A percentile compares a stretch with the other conserved stretches of the same genome.
Evolutionary conservation across 306 rosid genomes (phyloP).

Genomic region (Astragalus membranaceus): DNA sequence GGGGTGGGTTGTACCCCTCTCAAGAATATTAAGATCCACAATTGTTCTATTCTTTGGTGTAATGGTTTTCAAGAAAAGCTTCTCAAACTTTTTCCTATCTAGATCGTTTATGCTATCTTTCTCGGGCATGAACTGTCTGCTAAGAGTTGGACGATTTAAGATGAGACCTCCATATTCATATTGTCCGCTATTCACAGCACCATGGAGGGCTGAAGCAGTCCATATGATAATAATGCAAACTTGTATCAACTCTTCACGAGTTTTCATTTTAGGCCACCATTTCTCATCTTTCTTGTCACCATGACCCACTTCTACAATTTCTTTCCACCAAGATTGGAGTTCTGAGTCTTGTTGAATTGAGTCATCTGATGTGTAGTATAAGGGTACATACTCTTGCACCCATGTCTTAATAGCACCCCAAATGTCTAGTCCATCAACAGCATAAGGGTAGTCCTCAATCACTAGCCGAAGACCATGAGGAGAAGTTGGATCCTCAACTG

Average conservation of each 20-base stretch:
- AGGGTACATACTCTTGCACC: background rate
- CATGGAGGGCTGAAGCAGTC: constrained; percentile 13
- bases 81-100: constrained; percentile 25
- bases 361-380: constrained; percentile 23
- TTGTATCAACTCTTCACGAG: background rate
- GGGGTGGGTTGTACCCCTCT: too few species aligned
- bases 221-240: background rate
- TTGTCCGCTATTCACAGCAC: constrained; percentile 15
- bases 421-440: too few species aligned
- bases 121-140: constrained; percentile 36
- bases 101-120: constrained; percentile 26
- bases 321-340: constrained; percentile 45
- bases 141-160: constrained; percentile 26
- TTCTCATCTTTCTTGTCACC: background rate
- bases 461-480: too few species aligned
- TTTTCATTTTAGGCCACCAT: background rate
- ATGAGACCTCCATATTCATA: constrained; percentile 21
- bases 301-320: background rate
- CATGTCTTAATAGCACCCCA: background rate
- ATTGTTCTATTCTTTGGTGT: constrained; percentile 37
- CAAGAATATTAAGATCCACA: constrained; percentile 14
- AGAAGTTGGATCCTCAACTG: too few species aligned
- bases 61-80: constrained; percentile 38
- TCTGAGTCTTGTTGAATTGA: constrained; percentile 24
- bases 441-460: too few species aligned